These are phyloP conservation scores for Collybia sp. DNA, from an alignment of 768 basidiomycete species.

Conservation along the genomic window DNA sequence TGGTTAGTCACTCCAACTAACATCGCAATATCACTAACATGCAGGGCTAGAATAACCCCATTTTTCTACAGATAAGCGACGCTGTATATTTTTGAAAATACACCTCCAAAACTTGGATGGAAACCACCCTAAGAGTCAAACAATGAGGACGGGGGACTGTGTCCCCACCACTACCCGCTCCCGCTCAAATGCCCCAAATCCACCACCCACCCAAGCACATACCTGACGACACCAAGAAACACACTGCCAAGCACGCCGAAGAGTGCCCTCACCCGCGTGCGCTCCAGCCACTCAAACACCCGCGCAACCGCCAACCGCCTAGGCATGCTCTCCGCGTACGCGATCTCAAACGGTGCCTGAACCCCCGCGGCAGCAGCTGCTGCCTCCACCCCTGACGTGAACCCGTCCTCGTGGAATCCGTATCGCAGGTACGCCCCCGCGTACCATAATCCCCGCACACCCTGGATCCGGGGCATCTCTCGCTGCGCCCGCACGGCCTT, in stretches of 20 bases:
- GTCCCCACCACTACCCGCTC: no score
- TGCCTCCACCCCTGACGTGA: slow-evolving; percentile 42
- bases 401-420: slow-evolving; percentile 83
- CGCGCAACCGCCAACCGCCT: slow-evolving; percentile 14
- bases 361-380: slow-evolving; percentile 9
- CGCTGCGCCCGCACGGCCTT: slow-evolving; percentile 53
- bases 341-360: slow-evolving; percentile 35
- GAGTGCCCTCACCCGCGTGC: slow-evolving; percentile 23
- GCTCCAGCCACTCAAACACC: slow-evolving; percentile 37
- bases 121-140: no score
- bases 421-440: slow-evolving; percentile 73
- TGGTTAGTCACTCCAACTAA: no score
- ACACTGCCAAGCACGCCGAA: slow-evolving; percentile 23
- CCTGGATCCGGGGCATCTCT: slow-evolving; percentile 54
- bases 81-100: no score
- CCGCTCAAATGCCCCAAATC: no score
- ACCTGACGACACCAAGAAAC: no score
- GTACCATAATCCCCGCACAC: slow-evolving; percentile 54
- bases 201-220: no score
- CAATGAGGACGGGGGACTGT: no score
- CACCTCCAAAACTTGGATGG: no score
- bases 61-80: no score
- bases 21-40: no score
- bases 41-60: no score
- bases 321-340: slow-evolving; percentile 27